A percentile compares a stretch with the other conserved stretches of the same genome.
Conservation (phyloP, 2,329 filamentous ascomycete species). For the Epichloe aotearoae region DNA sequence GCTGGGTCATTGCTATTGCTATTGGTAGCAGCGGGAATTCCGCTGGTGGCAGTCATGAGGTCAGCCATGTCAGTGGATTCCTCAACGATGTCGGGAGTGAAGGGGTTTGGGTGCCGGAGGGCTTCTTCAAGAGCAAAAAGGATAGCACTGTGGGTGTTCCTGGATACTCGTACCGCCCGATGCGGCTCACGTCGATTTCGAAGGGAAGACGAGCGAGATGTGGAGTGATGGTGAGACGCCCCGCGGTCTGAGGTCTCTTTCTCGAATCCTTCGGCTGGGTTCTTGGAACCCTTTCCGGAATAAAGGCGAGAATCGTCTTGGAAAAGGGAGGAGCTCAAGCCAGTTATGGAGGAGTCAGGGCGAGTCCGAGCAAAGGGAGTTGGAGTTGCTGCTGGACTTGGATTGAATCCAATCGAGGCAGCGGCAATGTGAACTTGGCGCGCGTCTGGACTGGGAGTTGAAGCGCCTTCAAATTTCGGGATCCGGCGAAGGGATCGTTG, state of each 20-base stretch:
- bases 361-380: slow-evolving; percentile 10
- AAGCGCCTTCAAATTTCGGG: slow-evolving; percentile 33
- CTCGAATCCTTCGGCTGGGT: slow-evolving; percentile 32
- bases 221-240: slow-evolving; percentile 11
- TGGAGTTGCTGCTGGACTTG: slow-evolving; percentile 15
- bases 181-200: slow-evolving; percentile 27
- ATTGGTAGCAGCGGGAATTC: slow-evolving; percentile 37
- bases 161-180: slow-evolving; percentile 54
- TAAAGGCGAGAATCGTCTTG: slow-evolving; percentile 14
- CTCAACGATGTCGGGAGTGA: slow-evolving; percentile 75
- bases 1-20: slow-evolving; percentile 33
- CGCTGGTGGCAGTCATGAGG: slow-evolving; percentile 47
- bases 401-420: slow-evolving; percentile 34
- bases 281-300: slow-evolving; percentile 30
- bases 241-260: slow-evolving; percentile 21
- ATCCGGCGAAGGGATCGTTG: slow-evolving; percentile 36
- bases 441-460: slow-evolving; percentile 30
- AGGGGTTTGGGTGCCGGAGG: slow-evolving; percentile 65
- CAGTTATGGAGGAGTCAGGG: slow-evolving; percentile 18
- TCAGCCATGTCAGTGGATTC: slow-evolving; percentile 90
- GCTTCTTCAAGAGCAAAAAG: slow-evolving; percentile 93
- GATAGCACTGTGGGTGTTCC: slow-evolving; percentile 76
- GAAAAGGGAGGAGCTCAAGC: slow-evolving; percentile 25
- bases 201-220: slow-evolving; percentile 18
- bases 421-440: slow-evolving; percentile 32